These are phyloP conservation scores for Aspergillus nomiae DNA, from an alignment of 2,329 filamentous ascomycete species.

Conservation along the genomic window DNA sequence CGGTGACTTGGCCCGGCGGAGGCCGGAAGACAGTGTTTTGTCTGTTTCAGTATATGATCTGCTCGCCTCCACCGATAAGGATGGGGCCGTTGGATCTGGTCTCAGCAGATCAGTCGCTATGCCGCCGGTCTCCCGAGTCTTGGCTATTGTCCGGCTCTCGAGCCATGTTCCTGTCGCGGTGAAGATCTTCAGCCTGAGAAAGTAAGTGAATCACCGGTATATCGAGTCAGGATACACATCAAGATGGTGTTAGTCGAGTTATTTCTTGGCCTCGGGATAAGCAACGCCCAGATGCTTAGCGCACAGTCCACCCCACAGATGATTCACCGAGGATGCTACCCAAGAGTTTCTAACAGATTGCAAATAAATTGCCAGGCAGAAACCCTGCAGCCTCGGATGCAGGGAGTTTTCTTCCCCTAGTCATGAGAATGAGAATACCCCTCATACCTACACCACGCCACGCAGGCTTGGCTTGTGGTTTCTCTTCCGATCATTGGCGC, in stretches of 20 bases:
- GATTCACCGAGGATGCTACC: background rate
- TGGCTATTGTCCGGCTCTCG: background rate
- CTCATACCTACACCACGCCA: background rate
- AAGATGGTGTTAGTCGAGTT: background rate
- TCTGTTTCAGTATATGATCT: background rate
- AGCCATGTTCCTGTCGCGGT: background rate
- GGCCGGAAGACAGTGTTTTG: conserved; percentile 8
- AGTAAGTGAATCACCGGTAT: background rate
- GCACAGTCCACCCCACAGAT: background rate
- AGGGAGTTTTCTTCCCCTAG: background rate
- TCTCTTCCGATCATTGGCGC: background rate
- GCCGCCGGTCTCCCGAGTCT: conserved; percentile 1
- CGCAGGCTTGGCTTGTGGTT: background rate
- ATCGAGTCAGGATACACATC: background rate
- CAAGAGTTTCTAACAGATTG: background rate
- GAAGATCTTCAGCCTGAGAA: background rate
- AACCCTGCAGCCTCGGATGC: background rate
- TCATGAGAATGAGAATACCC: background rate
- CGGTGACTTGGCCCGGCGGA: conserved; percentile 27
- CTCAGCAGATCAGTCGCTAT: background rate
- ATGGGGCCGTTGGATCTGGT: background rate
- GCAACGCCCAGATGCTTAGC: conserved; percentile 5
- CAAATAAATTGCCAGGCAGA: conserved; percentile 3
- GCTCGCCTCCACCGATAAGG: background rate
- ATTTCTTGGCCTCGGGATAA: background rate